These are phyloP conservation scores for Terfezia claveryi DNA, from an alignment of 495 filamentous ascomycete genomes.

Conservation along the genomic window DNA sequence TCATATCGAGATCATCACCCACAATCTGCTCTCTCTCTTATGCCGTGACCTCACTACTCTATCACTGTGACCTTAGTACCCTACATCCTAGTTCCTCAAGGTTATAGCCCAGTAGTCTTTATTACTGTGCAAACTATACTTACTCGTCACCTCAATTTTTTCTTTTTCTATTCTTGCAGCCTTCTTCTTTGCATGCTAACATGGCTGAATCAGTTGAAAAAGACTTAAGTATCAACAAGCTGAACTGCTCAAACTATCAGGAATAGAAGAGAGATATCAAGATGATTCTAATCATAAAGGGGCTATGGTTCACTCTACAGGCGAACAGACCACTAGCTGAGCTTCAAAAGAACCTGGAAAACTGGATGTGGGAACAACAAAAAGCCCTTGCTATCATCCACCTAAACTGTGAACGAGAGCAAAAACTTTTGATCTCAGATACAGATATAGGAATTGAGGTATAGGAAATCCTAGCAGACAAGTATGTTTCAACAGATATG, in stretches of 20 bases:
- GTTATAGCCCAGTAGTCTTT: too few species aligned
- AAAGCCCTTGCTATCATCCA: background rate
- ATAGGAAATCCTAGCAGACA: background rate
- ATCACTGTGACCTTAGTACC: too few species aligned
- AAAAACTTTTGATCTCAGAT: background rate
- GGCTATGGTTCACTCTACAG: background rate
- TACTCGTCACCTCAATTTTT: too few species aligned
- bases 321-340: background rate
- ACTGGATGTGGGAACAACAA: background rate
- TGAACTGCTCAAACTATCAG: background rate
- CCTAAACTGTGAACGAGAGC: background rate
- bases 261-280: background rate
- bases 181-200: too few species aligned
- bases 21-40: too few species aligned
- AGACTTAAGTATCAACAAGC: too few species aligned
- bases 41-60: too few species aligned
- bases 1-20: too few species aligned
- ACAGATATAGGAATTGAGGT: background rate
- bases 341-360: background rate
- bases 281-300: background rate
- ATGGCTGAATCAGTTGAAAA: too few species aligned
- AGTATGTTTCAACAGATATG: background rate
- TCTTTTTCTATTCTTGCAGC: too few species aligned
- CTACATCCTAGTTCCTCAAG: too few species aligned
- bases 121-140: too few species aligned